Base-by-base conservation (phyloP, 108 stramenopile species). In the Mayamaea pseudoterrestris region DNA sequence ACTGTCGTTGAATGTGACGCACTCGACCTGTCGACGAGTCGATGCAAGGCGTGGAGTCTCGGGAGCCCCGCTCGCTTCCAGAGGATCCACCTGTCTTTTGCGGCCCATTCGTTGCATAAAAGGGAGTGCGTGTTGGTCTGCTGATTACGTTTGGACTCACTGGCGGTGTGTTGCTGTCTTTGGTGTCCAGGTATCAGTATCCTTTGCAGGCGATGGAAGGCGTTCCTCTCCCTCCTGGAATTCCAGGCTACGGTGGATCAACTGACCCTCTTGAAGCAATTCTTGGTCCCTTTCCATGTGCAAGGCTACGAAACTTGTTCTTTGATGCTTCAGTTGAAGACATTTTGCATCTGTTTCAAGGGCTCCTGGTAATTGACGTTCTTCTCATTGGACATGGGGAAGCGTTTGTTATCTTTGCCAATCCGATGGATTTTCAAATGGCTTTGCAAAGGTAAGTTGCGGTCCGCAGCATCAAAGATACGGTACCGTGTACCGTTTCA, bases 341-440 rank as follows among this genome's bases (percentile, higher is more conserved):
- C 50, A 82, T 96, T 14, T 56, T 94, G 16, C 64, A 78, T 24
- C 80, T 96, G 35, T 96, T 96, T 68, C 92, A 88, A 60, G 93
- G 94, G 9, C 52, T 93, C n/a, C 84, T 87, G 35, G 80, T 93
- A 14, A 66, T 93, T 45, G 94, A 95, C 53, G 89, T 95, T 27
- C 72, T 95, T 6, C 53, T 95, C 52, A 55, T 82, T 3, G 59
- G 69, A 13, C 42, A 56, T 8, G 89, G 89, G 27, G 94, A 93
- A 48, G 89, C 91, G 2, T 89, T 85, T 59, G 92, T 95, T 29
- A 61, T 95, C 12, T 92, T 95, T 57, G 75, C 88, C 14, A 93
- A 93, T 59, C 88, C 74, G 16, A 91, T 92, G 86, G 94, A 95
- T 57, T 83, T 80, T 58, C 88, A 93, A 48, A 90, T 95, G 88